Evolutionary conservation across 169 alveolate genomes (phyloP).

Genomic region (Sarcocystis neurona): DNA sequence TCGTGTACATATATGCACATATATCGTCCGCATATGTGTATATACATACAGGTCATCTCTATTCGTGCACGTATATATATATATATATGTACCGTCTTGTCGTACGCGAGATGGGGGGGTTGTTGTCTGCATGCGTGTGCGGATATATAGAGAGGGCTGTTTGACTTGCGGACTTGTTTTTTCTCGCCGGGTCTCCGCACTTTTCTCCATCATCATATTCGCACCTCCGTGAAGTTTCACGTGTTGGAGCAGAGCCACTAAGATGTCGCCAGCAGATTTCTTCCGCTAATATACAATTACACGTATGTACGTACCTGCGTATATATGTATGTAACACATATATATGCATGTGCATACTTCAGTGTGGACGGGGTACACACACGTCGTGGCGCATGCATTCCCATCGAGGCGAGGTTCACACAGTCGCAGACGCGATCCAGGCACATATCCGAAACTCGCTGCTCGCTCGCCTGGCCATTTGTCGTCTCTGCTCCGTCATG

Average conservation of each 20-base stretch:
- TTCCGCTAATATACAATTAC: not conserved
- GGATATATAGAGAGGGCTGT: not conserved
- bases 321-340: not conserved
- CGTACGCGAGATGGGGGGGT: not conserved
- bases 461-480: no score
- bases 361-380: no score
- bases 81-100: not conserved
- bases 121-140: not conserved
- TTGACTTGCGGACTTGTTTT: no score
- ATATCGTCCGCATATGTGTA: no score
- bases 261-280: not conserved
- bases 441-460: no score
- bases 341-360: not conserved
- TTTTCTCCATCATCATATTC: not conserved
- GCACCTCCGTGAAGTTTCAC: not conserved
- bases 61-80: not conserved
- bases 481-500: no score
- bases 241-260: not conserved
- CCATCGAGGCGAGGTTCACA: no score
- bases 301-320: not conserved
- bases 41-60: not conserved
- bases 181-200: no score
- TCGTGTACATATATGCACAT: no score
- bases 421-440: no score
- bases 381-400: no score